A percentile compares a stretch with the other conserved stretches of the same genome.
These are phyloP conservation scores for Vitis vinifera DNA, from an alignment of 164 flowering plant species.

Conservation along the genomic window ASM3070453v1 NC_081816.1:3054001-3054500, in stretches of 20 bases:
- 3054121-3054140: constrained; percentile 17
- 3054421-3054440: background rate
- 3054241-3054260: constrained; percentile 15
- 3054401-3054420: too few species aligned
- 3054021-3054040: constrained; percentile 1
- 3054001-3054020: constrained; percentile 10
- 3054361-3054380: background rate
- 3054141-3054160: background rate
- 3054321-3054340: background rate
- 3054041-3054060: constrained; percentile 4
- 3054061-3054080: constrained; percentile 8
- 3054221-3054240: constrained; percentile 16
- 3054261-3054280: constrained; percentile 12
- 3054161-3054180: constrained; percentile 4
- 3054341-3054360: background rate
- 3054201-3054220: constrained; percentile 13
- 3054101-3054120: constrained; percentile 5
- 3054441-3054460: background rate
- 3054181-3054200: constrained; percentile 5
- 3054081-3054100: constrained; percentile 17
- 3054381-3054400: background rate
- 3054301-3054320: background rate
- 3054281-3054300: background rate
- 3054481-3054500: constrained; percentile 9
- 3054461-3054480: constrained; percentile 18